Conservation (phyloP, 257 asterid species). For the Solanum ossicruentum region DNA sequence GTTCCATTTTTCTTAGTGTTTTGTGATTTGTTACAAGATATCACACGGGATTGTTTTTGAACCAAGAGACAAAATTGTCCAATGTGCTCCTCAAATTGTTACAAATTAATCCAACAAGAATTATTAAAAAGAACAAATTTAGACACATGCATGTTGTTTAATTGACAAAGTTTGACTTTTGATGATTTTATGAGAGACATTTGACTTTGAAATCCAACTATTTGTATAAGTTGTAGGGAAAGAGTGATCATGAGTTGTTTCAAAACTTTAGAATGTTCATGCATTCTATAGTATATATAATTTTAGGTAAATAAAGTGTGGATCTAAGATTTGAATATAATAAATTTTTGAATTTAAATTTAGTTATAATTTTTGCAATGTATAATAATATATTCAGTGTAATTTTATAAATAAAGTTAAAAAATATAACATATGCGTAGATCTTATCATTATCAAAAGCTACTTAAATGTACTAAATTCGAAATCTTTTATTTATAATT, state of each 20-base stretch:
- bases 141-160: constrained; percentile 8
- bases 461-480: no score
- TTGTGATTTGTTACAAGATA: background rate
- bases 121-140: background rate
- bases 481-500: no score
- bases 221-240: background rate
- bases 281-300: background rate
- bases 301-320: no score
- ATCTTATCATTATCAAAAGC: background rate
- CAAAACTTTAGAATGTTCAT: background rate
- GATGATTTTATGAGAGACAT: background rate
- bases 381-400: no score
- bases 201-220: background rate
- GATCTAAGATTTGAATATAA: no score
- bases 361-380: no score
- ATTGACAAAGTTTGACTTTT: background rate
- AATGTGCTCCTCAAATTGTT: background rate
- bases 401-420: background rate
- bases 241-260: background rate
- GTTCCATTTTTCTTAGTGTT: background rate
- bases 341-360: no score
- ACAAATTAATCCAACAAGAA: background rate
- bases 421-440: background rate
- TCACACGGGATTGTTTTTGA: constrained; percentile 2
- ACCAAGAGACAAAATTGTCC: constrained; percentile 8